Evolutionary conservation across 441 rosid species (phyloP), one percentile per base, ranked within the genome.

Genomic region (Bruguiera hainesii): DNA sequence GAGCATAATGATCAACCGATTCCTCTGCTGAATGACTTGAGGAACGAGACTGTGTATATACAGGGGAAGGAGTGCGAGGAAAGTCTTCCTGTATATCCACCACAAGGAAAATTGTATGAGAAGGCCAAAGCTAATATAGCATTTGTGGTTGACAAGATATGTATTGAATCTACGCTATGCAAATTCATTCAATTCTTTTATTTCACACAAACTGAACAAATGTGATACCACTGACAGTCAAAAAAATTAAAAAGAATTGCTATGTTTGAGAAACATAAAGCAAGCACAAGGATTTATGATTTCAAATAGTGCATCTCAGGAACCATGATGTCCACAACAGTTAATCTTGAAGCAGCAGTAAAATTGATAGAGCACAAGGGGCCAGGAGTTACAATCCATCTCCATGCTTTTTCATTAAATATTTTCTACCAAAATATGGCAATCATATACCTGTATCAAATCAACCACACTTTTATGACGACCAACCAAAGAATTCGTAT

Each of bases 401-500:
- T 21, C 42, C 49, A 57, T 28, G 53, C 23, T 62, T 55, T 52
- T 11, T 15, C 16, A 20, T 35, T 51, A 50, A 13, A 62, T 29
- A 42, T 9, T 23, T 5, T n/a, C 37, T 46, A 16, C 31, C 23
- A 25, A 46, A 28, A 30, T 50, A n/a, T n/a, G 50, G 33, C 61
- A 65, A 39, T 5, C 70, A 16, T 29, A 60, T 84, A 93, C 98
- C 94, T 93, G 97, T 79, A 93, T 87, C 62, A 90, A 79, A 79
- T 90, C 96, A 71, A 91, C 97, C 56, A 93, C 80, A 82, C 94
- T 93, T 81, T 90, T 93, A 78, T 85, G 96, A n/a, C 85, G 86
- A 61, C 80, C 85, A 16, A 80, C 65, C 60, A 83, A 79, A 68
- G 79, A 73, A 78, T 69, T 66, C 49, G 62, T 61, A 60, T 70